Evolutionary conservation across 441 rosid species (phyloP).

Genomic region (Jatropha multifida): DNA sequence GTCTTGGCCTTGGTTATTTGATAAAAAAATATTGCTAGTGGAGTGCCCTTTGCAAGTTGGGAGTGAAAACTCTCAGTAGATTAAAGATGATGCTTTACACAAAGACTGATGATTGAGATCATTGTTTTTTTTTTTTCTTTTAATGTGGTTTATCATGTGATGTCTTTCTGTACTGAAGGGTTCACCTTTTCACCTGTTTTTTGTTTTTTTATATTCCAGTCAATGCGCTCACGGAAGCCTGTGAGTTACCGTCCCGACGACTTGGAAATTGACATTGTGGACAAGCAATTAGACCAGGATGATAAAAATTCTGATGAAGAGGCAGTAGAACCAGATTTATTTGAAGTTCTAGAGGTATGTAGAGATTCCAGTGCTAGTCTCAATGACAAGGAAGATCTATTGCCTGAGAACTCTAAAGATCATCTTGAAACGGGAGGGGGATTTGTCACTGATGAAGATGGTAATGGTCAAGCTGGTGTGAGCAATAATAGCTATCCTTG

Average conservation of each 20-base stretch:
- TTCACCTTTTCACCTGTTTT: constrained; percentile 1
- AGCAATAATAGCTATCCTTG: constrained; percentile 24
- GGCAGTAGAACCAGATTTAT: constrained; percentile 27
- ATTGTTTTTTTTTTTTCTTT: not conserved
- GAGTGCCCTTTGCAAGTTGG: not conserved
- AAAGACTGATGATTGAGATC: not conserved
- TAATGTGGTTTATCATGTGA: not conserved
- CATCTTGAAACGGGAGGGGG: constrained; percentile 53
- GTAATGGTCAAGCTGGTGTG: constrained; percentile 27
- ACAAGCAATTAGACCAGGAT: constrained; percentile 24
- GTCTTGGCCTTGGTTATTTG: not conserved
- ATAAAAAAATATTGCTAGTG: not conserved
- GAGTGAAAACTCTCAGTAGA: not conserved
- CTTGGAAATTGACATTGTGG: constrained; percentile 42
- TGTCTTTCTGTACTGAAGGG: not conserved
- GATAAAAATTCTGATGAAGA: constrained; percentile 25
- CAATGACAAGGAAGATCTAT: constrained; percentile 25
- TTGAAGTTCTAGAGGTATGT: constrained; percentile 12
- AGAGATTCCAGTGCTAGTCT: constrained; percentile 24
- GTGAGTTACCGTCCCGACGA: constrained; percentile 44
- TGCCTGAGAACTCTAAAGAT: constrained; percentile 27
- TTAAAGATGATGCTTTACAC: not conserved
- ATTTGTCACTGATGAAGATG: constrained; percentile 50
- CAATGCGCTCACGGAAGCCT: constrained; percentile 62
- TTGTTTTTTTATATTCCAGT: constrained; percentile 46